phyloP scores from a whole-genome alignment of 352 stramenopile species.

The Pythium angustatum region DNA sequence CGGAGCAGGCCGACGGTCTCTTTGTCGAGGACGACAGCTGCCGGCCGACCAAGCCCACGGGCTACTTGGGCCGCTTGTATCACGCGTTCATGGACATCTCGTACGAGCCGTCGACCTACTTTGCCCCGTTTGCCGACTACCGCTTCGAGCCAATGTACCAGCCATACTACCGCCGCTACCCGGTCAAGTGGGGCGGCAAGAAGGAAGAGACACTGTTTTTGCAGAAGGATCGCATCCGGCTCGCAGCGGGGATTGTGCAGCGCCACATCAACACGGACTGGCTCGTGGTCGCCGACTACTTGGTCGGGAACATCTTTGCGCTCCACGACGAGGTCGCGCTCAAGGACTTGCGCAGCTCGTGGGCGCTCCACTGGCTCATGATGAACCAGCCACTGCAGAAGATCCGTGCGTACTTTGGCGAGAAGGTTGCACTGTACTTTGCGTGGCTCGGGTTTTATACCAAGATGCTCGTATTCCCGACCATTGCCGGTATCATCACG shows the following conservation, averaged over 20 bases:
- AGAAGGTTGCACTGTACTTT: conserved; percentile 92
- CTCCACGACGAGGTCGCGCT: conserved; percentile 80
- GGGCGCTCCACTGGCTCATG: conserved; percentile 78
- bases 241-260: conserved; percentile 67
- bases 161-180: conserved; percentile 79
- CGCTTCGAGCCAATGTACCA: conserved; percentile 70
- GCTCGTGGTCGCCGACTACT: conserved; percentile 48
- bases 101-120: conserved; percentile 81
- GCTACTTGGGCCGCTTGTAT: conserved; percentile 46
- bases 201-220: conserved; percentile 80
- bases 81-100: conserved; percentile 59
- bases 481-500: conserved; percentile 77
- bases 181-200: conserved; percentile 66
- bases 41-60: conserved; percentile 24
- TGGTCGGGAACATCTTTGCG: conserved; percentile 83
- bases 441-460: conserved; percentile 92
- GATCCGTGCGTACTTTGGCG: conserved; percentile 91
- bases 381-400: conserved; percentile 84
- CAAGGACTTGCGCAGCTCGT: conserved; percentile 64
- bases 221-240: conserved; percentile 79
- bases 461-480: conserved; percentile 88
- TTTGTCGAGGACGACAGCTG: conserved; percentile 54
- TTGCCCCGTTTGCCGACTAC: conserved; percentile 78
- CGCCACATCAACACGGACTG: conserved; percentile 79
- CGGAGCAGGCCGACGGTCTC: conserved; percentile 67